A percentile compares a stretch with the other conserved stretches of the same genome.
These are phyloP conservation scores for Serendipita sp. DNA, from an alignment of 768 basidiomycete species.

Conservation along the genomic window DNA sequence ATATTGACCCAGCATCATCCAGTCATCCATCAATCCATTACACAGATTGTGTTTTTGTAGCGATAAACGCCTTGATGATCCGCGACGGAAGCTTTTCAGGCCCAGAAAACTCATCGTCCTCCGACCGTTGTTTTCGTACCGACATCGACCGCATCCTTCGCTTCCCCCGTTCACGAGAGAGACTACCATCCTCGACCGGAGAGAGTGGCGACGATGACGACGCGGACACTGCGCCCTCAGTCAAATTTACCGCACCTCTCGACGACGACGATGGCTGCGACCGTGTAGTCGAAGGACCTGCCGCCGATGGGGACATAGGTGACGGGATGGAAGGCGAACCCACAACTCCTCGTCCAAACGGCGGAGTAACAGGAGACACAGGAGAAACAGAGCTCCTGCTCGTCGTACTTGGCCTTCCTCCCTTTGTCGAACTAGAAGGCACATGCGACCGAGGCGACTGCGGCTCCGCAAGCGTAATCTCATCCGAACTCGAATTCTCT, in stretches of 20 bases:
- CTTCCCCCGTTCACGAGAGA: background rate
- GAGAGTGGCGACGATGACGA: too few relatives aligned
- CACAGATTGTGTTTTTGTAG: constrained; percentile 1
- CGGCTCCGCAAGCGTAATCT: constrained; percentile 4
- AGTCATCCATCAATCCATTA: background rate
- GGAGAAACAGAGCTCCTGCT: background rate
- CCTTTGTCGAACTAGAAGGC: background rate
- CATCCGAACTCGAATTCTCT: background rate
- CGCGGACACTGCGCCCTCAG: too few relatives aligned
- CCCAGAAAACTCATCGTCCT: background rate
- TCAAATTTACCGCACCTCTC: too few relatives aligned
- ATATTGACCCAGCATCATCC: background rate
- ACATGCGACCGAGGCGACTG: background rate
- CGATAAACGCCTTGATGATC: background rate
- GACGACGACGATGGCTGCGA: too few relatives aligned
- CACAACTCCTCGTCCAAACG: too few relatives aligned
- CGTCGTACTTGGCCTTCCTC: background rate
- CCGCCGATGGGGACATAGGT: too few relatives aligned
- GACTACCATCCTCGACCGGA: too few relatives aligned
- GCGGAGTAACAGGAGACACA: too few relatives aligned
- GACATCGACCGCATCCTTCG: background rate
- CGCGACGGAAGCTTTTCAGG: background rate
- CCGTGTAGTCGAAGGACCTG: too few relatives aligned
- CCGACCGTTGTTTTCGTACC: background rate
- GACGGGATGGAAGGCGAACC: too few relatives aligned